Evolutionary conservation across 2,329 filamentous ascomycete genomes (phyloP), one percentile per base, ranked within the genome.

Genomic region (Diplocarpon mali): DNA sequence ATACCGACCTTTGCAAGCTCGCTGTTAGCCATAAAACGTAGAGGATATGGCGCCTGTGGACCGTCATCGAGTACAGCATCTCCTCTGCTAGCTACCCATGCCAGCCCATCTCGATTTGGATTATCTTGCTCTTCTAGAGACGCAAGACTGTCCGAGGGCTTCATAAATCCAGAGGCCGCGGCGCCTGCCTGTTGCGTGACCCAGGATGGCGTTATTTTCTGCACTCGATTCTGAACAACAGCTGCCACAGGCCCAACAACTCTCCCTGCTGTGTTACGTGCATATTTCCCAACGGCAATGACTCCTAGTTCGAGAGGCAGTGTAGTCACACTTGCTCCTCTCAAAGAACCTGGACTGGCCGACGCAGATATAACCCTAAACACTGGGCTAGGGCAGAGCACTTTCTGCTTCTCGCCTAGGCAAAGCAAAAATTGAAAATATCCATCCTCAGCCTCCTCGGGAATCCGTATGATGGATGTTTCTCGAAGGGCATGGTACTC

Each of bases 341-440:
- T 72, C 1, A 84, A 58, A 0, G 78, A 71, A 54, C 75, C 77
- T 0, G 72, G 67, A 48, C 78, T 77, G 0, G 70, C 67, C 0
- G 78, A 80, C 0, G 76, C 76, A 49, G 80, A 84, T 2, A 81
- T 72, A n/a, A 85, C 66, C 13, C 81, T 71, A 52, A 85, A 85
- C 0, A 82, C 72, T 0, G 81, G 80, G 49, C 78, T 83, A 0
- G 72, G 70, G 48, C 80, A 83, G 0, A 85, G 68, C 0, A 73
- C 67, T 53, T 75, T 79, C 52, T 72, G 74, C 58, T 70, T 73
- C 0, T 64, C 59, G 0, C 69, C 73, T 0, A 67, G 62, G 49
- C 78, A 83, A 8, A 85, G 65, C 0, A 84, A 73, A 4, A 85
- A 64, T 10, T 80, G 75, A 44, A 83, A 79, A 56, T 85, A 85